Evolutionary conservation across 208 protist genomes (phyloP).

Genomic region (Trypanosoma boissoni): DNA sequence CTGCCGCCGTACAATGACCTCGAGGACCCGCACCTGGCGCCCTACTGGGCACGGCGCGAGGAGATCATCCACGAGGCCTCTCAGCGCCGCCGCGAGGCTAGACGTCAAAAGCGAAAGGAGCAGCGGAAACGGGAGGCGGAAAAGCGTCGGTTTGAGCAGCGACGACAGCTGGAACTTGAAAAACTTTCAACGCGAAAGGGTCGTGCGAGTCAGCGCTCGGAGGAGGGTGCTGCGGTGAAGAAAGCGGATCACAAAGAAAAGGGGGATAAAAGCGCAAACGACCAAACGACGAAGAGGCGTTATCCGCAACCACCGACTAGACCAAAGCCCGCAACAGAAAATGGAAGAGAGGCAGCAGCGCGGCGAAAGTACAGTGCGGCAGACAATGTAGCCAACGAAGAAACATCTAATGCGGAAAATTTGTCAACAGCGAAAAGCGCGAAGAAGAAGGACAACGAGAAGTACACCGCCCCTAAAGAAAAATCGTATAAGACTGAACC

Average conservation of each 20-base stretch:
- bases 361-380: slow-evolving; percentile 20
- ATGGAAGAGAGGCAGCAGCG: background rate
- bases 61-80: slow-evolving; percentile 51
- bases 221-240: slow-evolving; percentile 26
- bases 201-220: slow-evolving; percentile 25
- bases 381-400: no score
- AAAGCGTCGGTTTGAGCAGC: slow-evolving; percentile 58
- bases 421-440: background rate
- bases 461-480: no score
- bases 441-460: slow-evolving; percentile 8
- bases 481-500: no score
- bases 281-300: slow-evolving; percentile 1
- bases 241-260: background rate
- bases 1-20: slow-evolving; percentile 83
- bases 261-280: background rate
- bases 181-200: slow-evolving; percentile 49
- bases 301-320: slow-evolving; percentile 5
- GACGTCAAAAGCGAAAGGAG: slow-evolving; percentile 44
- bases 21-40: slow-evolving; percentile 71
- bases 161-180: slow-evolving; percentile 55
- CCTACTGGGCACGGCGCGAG: slow-evolving; percentile 72
- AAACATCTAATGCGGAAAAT: no score
- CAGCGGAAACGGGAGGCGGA: slow-evolving; percentile 32
- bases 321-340: slow-evolving; percentile 6
- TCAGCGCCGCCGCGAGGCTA: slow-evolving; percentile 37